Evolutionary conservation across 768 basidiomycete genomes (phyloP).

Genomic region (Coprinopsis sp.): DNA sequence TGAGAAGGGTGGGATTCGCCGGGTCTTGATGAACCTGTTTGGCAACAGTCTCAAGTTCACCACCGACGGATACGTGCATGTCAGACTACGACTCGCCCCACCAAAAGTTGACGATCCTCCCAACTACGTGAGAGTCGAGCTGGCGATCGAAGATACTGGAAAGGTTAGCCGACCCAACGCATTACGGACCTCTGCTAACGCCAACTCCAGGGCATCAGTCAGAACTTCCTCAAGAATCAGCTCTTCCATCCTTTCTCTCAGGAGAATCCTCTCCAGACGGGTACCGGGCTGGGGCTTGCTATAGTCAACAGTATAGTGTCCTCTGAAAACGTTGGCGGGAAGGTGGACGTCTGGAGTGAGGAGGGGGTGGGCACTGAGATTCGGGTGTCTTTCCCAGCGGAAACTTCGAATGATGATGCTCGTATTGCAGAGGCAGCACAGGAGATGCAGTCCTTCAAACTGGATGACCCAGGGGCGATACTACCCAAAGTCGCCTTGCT

Average conservation of each 20-base stretch:
- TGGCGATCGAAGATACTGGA: slow-evolving; percentile 84
- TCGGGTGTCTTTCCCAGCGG: slow-evolving; percentile 77
- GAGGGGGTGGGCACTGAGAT: slow-evolving; percentile 91
- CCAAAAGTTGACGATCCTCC: slow-evolving; percentile 46
- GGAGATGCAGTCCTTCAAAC: slow-evolving; percentile 44
- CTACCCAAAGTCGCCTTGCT: slow-evolving; percentile 61
- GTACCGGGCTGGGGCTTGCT: slow-evolving; percentile 90
- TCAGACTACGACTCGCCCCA: slow-evolving; percentile 72
- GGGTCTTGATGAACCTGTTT: slow-evolving; percentile 92
- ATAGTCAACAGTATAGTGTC: slow-evolving; percentile 92
- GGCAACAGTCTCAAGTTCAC: slow-evolving; percentile 95
- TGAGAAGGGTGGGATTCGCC: slow-evolving; percentile 88
- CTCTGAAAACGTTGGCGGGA: slow-evolving; percentile 81
- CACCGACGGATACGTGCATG: slow-evolving; percentile 79
- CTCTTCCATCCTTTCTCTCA: slow-evolving; percentile 97
- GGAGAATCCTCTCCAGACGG: slow-evolving; percentile 90
- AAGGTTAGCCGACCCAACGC: slow-evolving; percentile 46
- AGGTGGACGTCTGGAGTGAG: slow-evolving; percentile 91
- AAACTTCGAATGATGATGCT: slow-evolving; percentile 42
- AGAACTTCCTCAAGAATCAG: slow-evolving; percentile 92
- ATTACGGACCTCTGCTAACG: background rate
- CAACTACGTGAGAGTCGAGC: slow-evolving; percentile 68
- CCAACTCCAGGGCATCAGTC: slow-evolving; percentile 70
- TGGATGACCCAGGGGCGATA: slow-evolving; percentile 29
- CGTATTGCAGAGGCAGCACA: slow-evolving; percentile 18